A percentile compares a stretch with the other conserved stretches of the same genome.
Conservation (phyloP, 768 basidiomycete genomes). For the Leucocoprinus birnbaumii region DNA sequence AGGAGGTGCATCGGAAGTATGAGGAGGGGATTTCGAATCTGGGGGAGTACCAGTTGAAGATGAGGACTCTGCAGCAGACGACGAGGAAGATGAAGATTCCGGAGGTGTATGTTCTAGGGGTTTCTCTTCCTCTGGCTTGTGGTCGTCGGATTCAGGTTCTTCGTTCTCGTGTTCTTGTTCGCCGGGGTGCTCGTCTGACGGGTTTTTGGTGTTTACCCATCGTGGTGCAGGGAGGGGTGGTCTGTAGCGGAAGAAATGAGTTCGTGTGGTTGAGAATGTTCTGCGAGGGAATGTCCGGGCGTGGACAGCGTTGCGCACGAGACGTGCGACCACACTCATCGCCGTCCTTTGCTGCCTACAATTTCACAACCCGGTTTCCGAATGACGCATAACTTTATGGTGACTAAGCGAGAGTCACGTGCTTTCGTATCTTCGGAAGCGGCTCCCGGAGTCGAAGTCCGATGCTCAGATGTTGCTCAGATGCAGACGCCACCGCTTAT, state of each 20-base stretch:
- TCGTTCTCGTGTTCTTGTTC: neutral
- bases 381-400: slow-evolving; percentile 2
- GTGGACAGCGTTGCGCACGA: slow-evolving; percentile 1
- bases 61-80: slow-evolving; percentile 17
- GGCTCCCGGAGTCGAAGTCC: no score
- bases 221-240: neutral
- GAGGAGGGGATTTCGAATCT: no score
- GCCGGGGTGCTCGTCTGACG: neutral
- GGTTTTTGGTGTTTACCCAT: slow-evolving; percentile 9
- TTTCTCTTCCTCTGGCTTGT: slow-evolving; percentile 3
- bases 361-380: neutral
- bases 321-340: slow-evolving; percentile 10
- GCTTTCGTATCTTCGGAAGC: no score
- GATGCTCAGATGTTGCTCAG: no score
- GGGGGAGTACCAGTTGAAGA: slow-evolving; percentile 10
- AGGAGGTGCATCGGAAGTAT: slow-evolving; percentile 16
- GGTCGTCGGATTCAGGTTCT: neutral
- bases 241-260: neutral
- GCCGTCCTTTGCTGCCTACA: slow-evolving; percentile 1
- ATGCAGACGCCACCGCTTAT: no score
- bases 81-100: slow-evolving; percentile 13
- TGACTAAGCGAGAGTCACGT: slow-evolving; percentile 5
- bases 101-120: slow-evolving; percentile 11
- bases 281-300: neutral
- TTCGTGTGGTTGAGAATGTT: neutral